Percentiles rank a stretch among this genome's conserved stretches.
Evolutionary conservation across 805 yeast species (phyloP).

Genomic region (Nakazawaea ernobii): DNA sequence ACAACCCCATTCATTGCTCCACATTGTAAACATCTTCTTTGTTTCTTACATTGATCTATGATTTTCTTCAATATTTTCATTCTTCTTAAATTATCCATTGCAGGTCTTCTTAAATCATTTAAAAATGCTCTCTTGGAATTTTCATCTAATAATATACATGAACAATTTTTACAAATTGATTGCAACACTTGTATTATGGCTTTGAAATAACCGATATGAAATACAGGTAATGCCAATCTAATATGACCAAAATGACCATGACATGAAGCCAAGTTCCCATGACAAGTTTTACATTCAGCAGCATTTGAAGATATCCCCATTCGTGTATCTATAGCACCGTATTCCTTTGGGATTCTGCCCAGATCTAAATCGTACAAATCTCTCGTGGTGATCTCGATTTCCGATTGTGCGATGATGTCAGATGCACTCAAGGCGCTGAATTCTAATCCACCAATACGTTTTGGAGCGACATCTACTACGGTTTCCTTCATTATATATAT

Average conservation of each 20-base stretch:
- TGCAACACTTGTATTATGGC: conserved; percentile 84
- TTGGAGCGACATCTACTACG: conserved; percentile 79
- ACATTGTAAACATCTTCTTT: conserved; percentile 84
- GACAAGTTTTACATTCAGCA: conserved; percentile 87
- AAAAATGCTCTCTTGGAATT: conserved; percentile 61
- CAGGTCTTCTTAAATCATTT: conserved; percentile 80
- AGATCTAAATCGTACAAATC: conserved; percentile 88
- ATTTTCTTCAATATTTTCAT: conserved; percentile 83
- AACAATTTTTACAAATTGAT: conserved; percentile 86
- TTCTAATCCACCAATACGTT: conserved; percentile 83
- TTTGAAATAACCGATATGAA: conserved; percentile 96
- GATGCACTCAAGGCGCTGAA: conserved; percentile 90
- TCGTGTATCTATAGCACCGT: conserved; percentile 85
- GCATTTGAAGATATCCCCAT: conserved; percentile 93
- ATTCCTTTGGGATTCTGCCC: conserved; percentile 73
- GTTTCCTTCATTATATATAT: conserved; percentile 25
- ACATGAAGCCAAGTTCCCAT: conserved; percentile 86
- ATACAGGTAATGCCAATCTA: conserved; percentile 88
- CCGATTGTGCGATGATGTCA: conserved; percentile 89
- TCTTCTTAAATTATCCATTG: conserved; percentile 83
- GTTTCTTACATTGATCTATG: conserved; percentile 91
- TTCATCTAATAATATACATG: conserved; percentile 70
- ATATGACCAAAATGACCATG: conserved; percentile 99
- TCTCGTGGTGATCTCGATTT: conserved; percentile 87
- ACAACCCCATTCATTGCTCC: conserved; percentile 93